Conservation (phyloP, 768 basidiomycete species). For the Podaxis sp. region DNA sequence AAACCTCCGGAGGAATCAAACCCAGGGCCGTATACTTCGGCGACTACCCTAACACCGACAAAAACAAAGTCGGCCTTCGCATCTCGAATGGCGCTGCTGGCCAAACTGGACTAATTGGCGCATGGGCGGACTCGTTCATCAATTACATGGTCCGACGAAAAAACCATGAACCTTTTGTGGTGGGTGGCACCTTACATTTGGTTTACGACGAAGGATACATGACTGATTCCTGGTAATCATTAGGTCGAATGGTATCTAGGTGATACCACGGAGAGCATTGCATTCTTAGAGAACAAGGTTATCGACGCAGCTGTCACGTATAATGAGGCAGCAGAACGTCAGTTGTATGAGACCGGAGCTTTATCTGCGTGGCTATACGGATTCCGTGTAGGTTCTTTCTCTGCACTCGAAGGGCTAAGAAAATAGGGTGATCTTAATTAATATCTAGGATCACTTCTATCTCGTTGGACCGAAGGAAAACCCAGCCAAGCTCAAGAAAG, state of each 20-base stretch:
- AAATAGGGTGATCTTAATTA: too few species aligned
- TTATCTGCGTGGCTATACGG: constrained; percentile 38
- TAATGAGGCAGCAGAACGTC: constrained; percentile 47
- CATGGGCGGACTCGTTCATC: constrained; percentile 48
- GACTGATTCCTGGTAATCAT: not conserved
- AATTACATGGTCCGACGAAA: constrained; percentile 30
- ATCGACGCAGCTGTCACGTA: constrained; percentile 55
- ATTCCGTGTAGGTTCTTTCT: constrained; percentile 38
- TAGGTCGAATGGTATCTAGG: constrained; percentile 58
- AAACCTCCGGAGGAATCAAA: not conserved
- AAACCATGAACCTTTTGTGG: constrained; percentile 32
- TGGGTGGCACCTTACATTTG: constrained; percentile 17
- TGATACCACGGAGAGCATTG: constrained; percentile 52
- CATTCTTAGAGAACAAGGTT: constrained; percentile 37
- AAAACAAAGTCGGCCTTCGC: constrained; percentile 35
- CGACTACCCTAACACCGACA: constrained; percentile 28
- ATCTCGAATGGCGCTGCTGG: constrained; percentile 52
- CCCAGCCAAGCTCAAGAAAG: constrained; percentile 37
- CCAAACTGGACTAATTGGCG: constrained; percentile 46
- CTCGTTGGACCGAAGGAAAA: constrained; percentile 49
- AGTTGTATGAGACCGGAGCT: constrained; percentile 27
- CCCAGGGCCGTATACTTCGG: constrained; percentile 39
- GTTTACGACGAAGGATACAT: too few species aligned
- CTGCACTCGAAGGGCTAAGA: not conserved
- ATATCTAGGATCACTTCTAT: constrained; percentile 46